Evolutionary conservation across 805 yeast genomes (phyloP).

Genomic region (Zygoascus ofunaensis): DNA sequence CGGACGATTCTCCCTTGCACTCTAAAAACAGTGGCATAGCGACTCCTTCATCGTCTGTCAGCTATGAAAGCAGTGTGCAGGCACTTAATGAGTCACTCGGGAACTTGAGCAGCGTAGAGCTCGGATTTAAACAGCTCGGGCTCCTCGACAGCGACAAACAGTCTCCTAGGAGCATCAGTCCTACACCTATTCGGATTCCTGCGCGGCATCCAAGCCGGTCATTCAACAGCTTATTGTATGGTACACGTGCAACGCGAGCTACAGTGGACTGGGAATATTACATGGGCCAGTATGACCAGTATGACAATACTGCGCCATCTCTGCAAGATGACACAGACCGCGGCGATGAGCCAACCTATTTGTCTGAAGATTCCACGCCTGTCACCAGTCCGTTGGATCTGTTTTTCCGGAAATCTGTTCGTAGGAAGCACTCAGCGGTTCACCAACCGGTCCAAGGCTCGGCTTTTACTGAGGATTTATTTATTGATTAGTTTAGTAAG

Average conservation of each 20-base stretch:
- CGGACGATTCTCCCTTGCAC: no score
- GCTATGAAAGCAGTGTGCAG: not conserved
- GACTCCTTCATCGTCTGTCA: not conserved
- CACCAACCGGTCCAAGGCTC: no score
- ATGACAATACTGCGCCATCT: no score
- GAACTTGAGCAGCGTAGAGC: not conserved
- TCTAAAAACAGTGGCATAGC: not conserved
- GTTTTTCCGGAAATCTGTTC: not conserved
- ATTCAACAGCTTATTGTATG: no score
- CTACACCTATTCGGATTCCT: not conserved
- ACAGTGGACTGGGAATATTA: constrained; percentile 4
- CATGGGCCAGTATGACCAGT: not conserved
- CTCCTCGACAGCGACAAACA: not conserved
- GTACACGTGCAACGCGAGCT: not conserved
- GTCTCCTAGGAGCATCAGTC: not conserved
- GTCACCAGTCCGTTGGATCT: not conserved
- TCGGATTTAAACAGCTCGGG: not conserved
- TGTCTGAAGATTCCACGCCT: not conserved
- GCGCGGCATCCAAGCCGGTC: not conserved
- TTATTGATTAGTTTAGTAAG: no score
- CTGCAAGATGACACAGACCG: not conserved
- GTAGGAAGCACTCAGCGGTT: no score
- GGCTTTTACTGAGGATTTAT: no score
- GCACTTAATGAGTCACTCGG: not conserved
- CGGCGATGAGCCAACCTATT: not conserved